A percentile compares a stretch with the other conserved stretches of the same genome.
Evolutionary conservation across 2,329 filamentous ascomycete species (phyloP).

Genomic region (Samsoniella hepiali): DNA sequence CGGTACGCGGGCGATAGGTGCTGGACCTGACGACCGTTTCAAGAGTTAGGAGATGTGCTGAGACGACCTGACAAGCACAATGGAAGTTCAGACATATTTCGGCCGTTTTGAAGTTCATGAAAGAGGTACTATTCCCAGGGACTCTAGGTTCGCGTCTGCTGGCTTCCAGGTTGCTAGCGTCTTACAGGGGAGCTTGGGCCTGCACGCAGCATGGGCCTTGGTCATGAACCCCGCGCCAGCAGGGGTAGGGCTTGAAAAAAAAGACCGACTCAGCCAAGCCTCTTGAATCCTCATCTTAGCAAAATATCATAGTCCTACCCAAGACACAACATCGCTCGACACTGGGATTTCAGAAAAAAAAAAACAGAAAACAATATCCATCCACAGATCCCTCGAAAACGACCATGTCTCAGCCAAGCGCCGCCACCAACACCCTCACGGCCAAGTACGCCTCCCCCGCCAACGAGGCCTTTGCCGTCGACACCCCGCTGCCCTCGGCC

Average conservation of each 20-base stretch:
- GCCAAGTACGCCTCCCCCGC: constrained; percentile 54
- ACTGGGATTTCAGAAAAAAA: not conserved
- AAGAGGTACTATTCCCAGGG: too few relatives aligned
- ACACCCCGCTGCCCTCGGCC: constrained; percentile 34
- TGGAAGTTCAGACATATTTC: too few relatives aligned
- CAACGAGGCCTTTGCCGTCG: constrained; percentile 46
- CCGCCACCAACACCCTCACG: constrained; percentile 31
- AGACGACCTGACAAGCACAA: too few relatives aligned
- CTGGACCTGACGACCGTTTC: too few relatives aligned
- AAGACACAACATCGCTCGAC: not conserved
- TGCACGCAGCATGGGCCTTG: not conserved
- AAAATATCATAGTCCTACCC: not conserved
- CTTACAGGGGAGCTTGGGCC: not conserved
- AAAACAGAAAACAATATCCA: not conserved
- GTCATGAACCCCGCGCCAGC: not conserved
- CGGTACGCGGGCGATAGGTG: too few relatives aligned
- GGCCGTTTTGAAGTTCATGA: not conserved
- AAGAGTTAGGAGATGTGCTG: too few relatives aligned
- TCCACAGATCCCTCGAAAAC: not conserved
- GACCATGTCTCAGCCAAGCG: constrained; percentile 22
- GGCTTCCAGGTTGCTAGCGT: too few relatives aligned
- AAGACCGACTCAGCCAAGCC: not conserved
- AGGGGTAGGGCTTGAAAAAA: not conserved
- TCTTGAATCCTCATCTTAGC: not conserved
- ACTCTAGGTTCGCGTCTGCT: too few relatives aligned